Base-by-base conservation (phyloP, 225 moss, liverwort and hornwort species). In the Polytrichum formosum region DNA sequence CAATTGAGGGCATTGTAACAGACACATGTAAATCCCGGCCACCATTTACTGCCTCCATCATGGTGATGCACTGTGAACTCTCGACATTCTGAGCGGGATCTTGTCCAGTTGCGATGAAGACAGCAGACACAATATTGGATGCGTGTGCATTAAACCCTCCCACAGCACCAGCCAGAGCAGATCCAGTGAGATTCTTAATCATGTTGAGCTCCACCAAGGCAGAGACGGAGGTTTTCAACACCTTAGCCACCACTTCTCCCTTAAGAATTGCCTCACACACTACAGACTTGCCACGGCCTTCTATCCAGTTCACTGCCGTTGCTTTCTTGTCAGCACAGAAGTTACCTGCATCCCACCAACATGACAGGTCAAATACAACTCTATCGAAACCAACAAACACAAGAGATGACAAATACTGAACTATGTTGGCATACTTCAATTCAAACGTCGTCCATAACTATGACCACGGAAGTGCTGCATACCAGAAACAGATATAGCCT, bases 301-400 rank as follows among this genome's bases (percentile, higher is more conserved):
- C 68, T 13, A 75, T 26, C 74, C 74, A 75, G 31, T 75, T 75
- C 31, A 75, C 37, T 59, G 74, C 74, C 6, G 74, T 75, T 22
- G 74, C 74, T 61, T 75, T 75, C 35, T 75, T 75, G 74, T 75
- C 74, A 18, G 74, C 74, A 46, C 74, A 75, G 59, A 75, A 61
- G 27, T 75, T 75, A 5, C 74, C 74, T 61, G 16, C 1, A 16
- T 13, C 46, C 46, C 60, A 61, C 8, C 46, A 46, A 13, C 4
- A 46, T 1, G 46, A 16, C 46, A 3, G 46, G 16, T 46, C 46
- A 46, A 46, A 46, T 3, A 3, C 46, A 16, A 13, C 4, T 13
- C 16, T 46, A 46, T 46, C 16, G 4, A 46, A 46, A 46, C 46
- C 46, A 46, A 46, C 13, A 46, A 46, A 46, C 13, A 46, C 16